A percentile compares a stretch with the other conserved stretches of the same genome.
Conservation (phyloP, 2,329 filamentous ascomycete genomes). For the Exophiala phaeomuriformis region DNA sequence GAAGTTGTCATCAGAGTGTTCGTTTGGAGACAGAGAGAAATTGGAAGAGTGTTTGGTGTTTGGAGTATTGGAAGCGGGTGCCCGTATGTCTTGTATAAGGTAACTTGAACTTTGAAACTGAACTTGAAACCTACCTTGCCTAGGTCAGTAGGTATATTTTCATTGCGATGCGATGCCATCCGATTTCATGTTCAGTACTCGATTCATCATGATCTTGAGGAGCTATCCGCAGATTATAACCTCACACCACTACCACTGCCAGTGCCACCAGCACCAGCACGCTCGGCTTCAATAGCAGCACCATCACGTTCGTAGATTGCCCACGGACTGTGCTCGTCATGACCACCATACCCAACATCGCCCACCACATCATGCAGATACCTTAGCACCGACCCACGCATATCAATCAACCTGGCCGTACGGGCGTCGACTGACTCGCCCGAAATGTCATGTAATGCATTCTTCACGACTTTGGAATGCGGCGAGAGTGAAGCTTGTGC, state of each 20-base stretch:
- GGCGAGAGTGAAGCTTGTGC: conserved; percentile 2
- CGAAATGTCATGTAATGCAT: conserved; percentile 23
- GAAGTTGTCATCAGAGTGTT: too few relatives aligned
- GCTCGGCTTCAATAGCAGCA: not conserved
- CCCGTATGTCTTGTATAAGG: too few relatives aligned
- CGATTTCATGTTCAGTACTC: too few relatives aligned
- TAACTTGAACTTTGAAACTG: too few relatives aligned
- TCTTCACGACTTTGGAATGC: conserved; percentile 13
- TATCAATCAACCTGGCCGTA: conserved; percentile 19
- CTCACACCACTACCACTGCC: not conserved
- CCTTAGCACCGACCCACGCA: conserved; percentile 21
- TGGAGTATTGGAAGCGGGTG: too few relatives aligned
- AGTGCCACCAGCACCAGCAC: not conserved
- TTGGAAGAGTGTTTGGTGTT: too few relatives aligned
- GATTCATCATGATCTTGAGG: too few relatives aligned
- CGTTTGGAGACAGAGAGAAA: too few relatives aligned
- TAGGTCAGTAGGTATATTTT: too few relatives aligned
- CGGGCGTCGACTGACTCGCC: conserved; percentile 15
- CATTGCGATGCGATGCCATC: too few relatives aligned
- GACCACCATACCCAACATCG: conserved; percentile 1
- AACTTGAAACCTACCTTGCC: too few relatives aligned
- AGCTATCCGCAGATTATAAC: too few relatives aligned
- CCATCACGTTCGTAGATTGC: conserved; percentile 6
- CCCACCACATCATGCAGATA: conserved; percentile 24
- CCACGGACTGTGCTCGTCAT: conserved; percentile 1